Conservation (phyloP, 495 filamentous ascomycete genomes). For the Pseudoneurospora amorphoporcata region DNA sequence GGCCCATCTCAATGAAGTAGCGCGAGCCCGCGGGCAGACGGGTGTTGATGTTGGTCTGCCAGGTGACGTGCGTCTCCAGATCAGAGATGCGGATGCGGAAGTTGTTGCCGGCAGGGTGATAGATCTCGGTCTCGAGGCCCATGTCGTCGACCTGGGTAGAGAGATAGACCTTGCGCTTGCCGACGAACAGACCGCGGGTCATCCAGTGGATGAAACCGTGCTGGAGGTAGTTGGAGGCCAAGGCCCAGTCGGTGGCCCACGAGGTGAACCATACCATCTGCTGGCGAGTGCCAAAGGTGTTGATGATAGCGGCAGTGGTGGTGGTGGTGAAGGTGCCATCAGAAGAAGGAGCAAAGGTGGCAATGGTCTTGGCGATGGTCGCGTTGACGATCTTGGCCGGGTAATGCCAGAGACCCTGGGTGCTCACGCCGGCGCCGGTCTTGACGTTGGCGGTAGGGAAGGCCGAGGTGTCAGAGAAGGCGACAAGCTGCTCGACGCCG, state of each 20-base stretch:
- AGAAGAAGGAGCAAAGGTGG: constrained; percentile 34
- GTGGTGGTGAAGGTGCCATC: constrained; percentile 11
- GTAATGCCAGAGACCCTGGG: constrained; percentile 46
- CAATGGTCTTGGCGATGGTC: constrained; percentile 43
- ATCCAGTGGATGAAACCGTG: constrained; percentile 58
- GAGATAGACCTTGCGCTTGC: constrained; percentile 45
- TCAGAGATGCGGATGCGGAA: constrained; percentile 45
- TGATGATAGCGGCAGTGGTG: constrained; percentile 51
- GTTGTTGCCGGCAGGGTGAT: constrained; percentile 25
- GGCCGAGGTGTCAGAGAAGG: constrained; percentile 35
- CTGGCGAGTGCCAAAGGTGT: constrained; percentile 45
- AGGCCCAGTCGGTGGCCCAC: constrained; percentile 46
- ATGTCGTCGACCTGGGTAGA: constrained; percentile 59
- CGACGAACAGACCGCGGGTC: constrained; percentile 45
- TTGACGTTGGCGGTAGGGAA: constrained; percentile 43
- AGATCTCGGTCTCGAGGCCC: constrained; percentile 47
- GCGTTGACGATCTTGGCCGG: constrained; percentile 45
- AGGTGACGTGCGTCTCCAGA: constrained; percentile 36
- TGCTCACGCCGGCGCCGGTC: constrained; percentile 19
- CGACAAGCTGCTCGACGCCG: constrained; percentile 42
- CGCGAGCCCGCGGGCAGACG: constrained; percentile 45
- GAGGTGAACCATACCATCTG: constrained; percentile 53
- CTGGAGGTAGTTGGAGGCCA: constrained; percentile 45
- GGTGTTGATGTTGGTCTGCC: constrained; percentile 40
- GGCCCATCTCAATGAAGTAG: constrained; percentile 48